Conservation (phyloP, 75 land plant genomes). For the Selaginella tamariscina region DNA sequence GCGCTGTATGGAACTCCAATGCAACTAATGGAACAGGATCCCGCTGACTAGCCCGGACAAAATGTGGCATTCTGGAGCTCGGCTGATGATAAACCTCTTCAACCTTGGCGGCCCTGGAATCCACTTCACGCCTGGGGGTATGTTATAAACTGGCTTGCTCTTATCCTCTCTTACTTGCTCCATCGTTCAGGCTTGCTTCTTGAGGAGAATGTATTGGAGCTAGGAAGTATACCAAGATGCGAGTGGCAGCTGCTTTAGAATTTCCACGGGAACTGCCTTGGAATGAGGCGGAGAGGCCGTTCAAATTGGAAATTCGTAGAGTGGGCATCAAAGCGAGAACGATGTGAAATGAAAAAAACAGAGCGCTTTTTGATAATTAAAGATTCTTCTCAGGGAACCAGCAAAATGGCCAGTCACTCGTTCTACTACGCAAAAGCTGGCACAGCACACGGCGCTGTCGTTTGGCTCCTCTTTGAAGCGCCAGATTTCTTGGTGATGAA, state of each 20-base stretch:
- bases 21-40: slow-evolving; percentile 13
- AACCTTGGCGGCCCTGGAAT: slow-evolving; percentile 32
- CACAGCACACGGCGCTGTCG: not conserved
- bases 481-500: not conserved
- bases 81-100: slow-evolving; percentile 27
- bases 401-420: not conserved
- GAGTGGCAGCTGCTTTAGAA: slow-evolving; percentile 31
- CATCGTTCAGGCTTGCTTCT: slow-evolving; percentile 27
- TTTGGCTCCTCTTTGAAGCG: not conserved
- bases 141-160: slow-evolving; percentile 1
- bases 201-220: slow-evolving; percentile 29
- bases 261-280: slow-evolving; percentile 31
- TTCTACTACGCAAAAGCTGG: not conserved
- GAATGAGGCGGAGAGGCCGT: slow-evolving; percentile 26
- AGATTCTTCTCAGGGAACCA: too few species aligned
- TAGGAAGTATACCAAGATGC: slow-evolving; percentile 31
- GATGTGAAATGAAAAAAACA: slow-evolving; percentile 8
- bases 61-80: slow-evolving; percentile 24
- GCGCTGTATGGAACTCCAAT: not conserved
- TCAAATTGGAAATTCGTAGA: slow-evolving; percentile 20
- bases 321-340: slow-evolving; percentile 33
- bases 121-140: slow-evolving; percentile 39
- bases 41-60: slow-evolving; percentile 23
- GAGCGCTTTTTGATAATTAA: too few species aligned
- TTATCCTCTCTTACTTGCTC: not conserved